A percentile compares a stretch with the other conserved stretches of the same genome.
Conservation (phyloP, 345 rosid genomes). For the Gossypium thurberi region DNA sequence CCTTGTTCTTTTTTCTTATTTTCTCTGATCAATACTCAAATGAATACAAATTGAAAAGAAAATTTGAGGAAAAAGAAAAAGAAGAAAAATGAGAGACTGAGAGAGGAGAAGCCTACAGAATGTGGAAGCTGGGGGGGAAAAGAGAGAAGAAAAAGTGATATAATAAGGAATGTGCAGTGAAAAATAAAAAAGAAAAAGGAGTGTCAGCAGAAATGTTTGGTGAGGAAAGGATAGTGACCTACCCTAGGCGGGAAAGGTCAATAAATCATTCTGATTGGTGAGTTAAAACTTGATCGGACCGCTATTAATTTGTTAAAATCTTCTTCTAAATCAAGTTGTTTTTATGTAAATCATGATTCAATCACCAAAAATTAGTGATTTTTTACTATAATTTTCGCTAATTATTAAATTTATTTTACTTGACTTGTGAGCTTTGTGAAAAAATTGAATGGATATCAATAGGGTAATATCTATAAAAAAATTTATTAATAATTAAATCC, state of each 20-base stretch:
- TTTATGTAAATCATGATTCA: neutral
- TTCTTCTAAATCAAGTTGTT: neutral
- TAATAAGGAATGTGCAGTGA: conserved; percentile 1
- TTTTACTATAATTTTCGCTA: neutral
- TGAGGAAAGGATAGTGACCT: neutral
- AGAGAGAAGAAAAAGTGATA: neutral
- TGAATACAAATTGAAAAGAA: neutral
- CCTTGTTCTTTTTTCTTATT: neutral
- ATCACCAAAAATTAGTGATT: neutral
- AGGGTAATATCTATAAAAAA: too few species aligned
- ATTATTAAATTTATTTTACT: neutral
- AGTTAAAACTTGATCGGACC: neutral
- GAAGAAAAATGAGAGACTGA: neutral
- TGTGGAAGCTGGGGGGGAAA: neutral
- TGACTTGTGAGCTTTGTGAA: too few species aligned
- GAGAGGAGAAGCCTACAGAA: conserved; percentile 3
- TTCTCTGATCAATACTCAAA: neutral
- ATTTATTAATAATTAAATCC: neutral
- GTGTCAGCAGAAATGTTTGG: neutral
- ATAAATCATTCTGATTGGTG: conserved; percentile 7
- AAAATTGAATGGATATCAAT: neutral
- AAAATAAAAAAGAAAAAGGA: neutral
- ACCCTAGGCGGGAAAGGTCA: conserved; percentile 9
- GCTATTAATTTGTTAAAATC: neutral
- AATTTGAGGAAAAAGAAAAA: neutral